Conservation (phyloP, 192 early-diverging fungal genomes). For the Cetraspora pellucida region DNA sequence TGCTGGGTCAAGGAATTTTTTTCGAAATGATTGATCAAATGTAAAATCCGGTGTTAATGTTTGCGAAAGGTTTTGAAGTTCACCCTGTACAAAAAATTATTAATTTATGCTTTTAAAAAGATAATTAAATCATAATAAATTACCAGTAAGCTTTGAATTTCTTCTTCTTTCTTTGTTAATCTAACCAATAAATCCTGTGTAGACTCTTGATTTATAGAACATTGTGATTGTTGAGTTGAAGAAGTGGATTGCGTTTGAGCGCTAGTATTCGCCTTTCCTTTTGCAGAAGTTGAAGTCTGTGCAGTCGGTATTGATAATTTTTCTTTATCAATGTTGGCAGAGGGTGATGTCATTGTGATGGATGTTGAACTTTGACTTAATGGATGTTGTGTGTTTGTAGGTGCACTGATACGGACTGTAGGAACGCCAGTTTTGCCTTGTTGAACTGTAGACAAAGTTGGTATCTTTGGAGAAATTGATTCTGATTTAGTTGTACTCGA, state of each 20-base stretch:
- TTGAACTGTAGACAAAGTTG: too few species aligned
- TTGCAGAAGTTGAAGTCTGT: slow-evolving; percentile 2
- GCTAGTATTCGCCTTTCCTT: too few species aligned
- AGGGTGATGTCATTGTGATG: too few species aligned
- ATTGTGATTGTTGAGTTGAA: not conserved
- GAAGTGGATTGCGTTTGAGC: too few species aligned
- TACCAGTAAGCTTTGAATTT: slow-evolving; percentile 32
- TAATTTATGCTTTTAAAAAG: not conserved
- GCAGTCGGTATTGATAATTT: too few species aligned
- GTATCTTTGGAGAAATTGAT: too few species aligned
- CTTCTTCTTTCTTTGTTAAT: slow-evolving; percentile 32
- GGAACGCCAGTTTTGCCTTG: too few species aligned
- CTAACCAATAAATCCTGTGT: slow-evolving; percentile 18
- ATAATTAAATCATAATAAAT: not conserved
- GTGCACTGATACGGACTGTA: too few species aligned
- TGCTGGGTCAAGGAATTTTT: slow-evolving; percentile 39
- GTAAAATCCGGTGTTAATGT: slow-evolving; percentile 29
- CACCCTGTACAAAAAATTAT: slow-evolving; percentile 10
- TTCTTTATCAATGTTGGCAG: too few species aligned
- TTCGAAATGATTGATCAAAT: slow-evolving; percentile 21
- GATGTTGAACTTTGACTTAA: too few species aligned
- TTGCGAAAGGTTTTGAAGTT: slow-evolving; percentile 32
- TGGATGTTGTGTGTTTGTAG: too few species aligned
- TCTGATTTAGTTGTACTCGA: too few species aligned
- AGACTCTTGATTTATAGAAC: not conserved